Evolutionary conservation across 805 yeast genomes (phyloP).

Genomic region (Nakazawaea laoshanensis): DNA sequence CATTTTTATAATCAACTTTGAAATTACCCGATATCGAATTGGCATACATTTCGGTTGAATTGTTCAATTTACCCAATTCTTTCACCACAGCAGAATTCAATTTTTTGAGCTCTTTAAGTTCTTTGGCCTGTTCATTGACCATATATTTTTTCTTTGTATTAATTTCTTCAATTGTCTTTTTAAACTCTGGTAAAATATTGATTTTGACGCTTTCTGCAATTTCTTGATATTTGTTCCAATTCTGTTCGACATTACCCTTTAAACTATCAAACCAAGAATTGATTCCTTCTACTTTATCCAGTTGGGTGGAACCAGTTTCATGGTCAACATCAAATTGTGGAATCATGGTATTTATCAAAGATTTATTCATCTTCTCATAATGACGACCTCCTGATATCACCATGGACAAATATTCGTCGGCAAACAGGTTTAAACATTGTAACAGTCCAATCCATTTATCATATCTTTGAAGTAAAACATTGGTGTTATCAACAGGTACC

Average conservation of each 20-base stretch:
- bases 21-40: conserved; percentile 10
- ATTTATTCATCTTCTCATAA: conserved; percentile 18
- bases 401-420: conserved; percentile 18
- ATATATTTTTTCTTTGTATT: conserved; percentile 34
- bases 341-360: conserved; percentile 13
- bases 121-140: conserved; percentile 23
- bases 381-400: conserved; percentile 15
- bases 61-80: conserved; percentile 15
- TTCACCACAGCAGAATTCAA: conserved; percentile 25
- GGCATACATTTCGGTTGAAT: conserved; percentile 14
- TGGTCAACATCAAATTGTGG: conserved; percentile 22
- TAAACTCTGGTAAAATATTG: conserved; percentile 34
- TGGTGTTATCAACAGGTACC: conserved; percentile 9
- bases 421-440: conserved; percentile 16
- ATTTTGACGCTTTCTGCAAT: conserved; percentile 28
- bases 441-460: conserved; percentile 19
- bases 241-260: conserved; percentile 19
- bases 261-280: conserved; percentile 20
- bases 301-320: conserved; percentile 13
- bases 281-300: conserved; percentile 12
- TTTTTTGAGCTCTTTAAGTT: conserved; percentile 30
- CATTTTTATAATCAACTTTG: conserved; percentile 28
- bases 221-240: conserved; percentile 26
- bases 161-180: conserved; percentile 28
- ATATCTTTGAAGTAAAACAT: conserved; percentile 15